Evolutionary conservation across 2,329 filamentous ascomycete species (phyloP).

Genomic region (Penicillium sp.): DNA sequence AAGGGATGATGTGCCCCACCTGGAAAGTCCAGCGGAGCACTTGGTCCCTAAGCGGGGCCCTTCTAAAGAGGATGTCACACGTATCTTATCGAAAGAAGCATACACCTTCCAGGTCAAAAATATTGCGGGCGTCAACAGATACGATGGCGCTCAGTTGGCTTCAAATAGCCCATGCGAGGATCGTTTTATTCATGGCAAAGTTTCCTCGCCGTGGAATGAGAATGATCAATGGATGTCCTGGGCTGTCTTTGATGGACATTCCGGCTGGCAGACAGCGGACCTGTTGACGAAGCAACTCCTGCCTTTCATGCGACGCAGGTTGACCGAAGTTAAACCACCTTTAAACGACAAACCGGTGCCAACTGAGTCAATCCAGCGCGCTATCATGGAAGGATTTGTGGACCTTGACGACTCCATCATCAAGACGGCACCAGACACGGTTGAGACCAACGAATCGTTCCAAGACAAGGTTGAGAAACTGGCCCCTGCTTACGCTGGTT

Average conservation of each 20-base stretch:
- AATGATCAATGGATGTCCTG: slow-evolving; percentile 35
- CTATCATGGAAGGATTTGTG: slow-evolving; percentile 25
- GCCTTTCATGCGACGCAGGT: slow-evolving; percentile 20
- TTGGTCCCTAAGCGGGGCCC: slow-evolving; percentile 12
- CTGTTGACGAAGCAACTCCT: slow-evolving; percentile 26
- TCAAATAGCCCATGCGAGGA: slow-evolving; percentile 42
- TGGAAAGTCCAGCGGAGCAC: slow-evolving; percentile 15
- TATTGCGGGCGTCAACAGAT: slow-evolving; percentile 24
- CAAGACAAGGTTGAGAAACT: slow-evolving; percentile 26
- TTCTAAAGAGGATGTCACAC: slow-evolving; percentile 24
- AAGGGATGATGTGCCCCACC: slow-evolving; percentile 18
- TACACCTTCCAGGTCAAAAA: slow-evolving; percentile 23
- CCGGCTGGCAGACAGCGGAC: slow-evolving; percentile 28
- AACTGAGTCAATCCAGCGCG: slow-evolving; percentile 21
- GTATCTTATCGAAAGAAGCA: slow-evolving; percentile 23
- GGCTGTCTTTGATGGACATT: slow-evolving; percentile 46
- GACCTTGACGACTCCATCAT: slow-evolving; percentile 30
- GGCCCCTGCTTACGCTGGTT: slow-evolving; percentile 50
- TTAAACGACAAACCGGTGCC: slow-evolving; percentile 4
- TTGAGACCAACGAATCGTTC: slow-evolving; percentile 20
- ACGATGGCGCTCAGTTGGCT: slow-evolving; percentile 32
- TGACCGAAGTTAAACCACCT: slow-evolving; percentile 14
- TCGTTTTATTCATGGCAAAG: slow-evolving; percentile 26
- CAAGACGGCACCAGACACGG: slow-evolving; percentile 19
- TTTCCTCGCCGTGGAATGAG: slow-evolving; percentile 25